Conservation (phyloP, 2,329 filamentous ascomycete genomes). For the Pseudophaeomoniella oleicola region DNA sequence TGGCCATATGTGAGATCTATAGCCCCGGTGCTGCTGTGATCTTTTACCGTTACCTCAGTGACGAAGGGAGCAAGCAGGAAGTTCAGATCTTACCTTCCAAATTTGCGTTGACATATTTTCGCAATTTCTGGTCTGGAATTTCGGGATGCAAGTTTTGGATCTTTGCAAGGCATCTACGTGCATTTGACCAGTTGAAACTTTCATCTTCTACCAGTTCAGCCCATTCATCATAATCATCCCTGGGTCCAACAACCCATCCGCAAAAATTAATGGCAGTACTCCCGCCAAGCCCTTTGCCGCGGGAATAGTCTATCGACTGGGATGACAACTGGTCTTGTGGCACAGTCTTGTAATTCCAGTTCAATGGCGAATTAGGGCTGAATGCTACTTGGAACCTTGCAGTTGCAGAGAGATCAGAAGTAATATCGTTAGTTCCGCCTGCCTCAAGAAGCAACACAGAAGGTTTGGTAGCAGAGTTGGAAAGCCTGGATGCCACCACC, state of each 20-base stretch:
- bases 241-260: slow-evolving; percentile 39
- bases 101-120: slow-evolving; percentile 33
- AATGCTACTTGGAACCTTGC: slow-evolving; percentile 41
- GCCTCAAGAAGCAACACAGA: slow-evolving; percentile 48
- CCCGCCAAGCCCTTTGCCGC: slow-evolving; percentile 38
- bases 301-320: slow-evolving; percentile 33
- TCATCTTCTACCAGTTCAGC: slow-evolving; percentile 41
- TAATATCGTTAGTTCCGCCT: slow-evolving; percentile 36
- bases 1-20: no score
- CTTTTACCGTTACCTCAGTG: no score
- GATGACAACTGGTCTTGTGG: slow-evolving; percentile 30
- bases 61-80: no score
- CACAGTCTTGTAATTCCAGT: slow-evolving; percentile 37
- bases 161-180: no score
- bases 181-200: no score
- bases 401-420: slow-evolving; percentile 31
- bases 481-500: slow-evolving; percentile 38
- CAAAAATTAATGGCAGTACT: slow-evolving; percentile 41
- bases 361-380: slow-evolving; percentile 34
- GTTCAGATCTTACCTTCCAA: no score
- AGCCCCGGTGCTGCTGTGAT: no score
- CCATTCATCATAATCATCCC: slow-evolving; percentile 50
- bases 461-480: slow-evolving; percentile 31
- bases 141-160: slow-evolving; percentile 34
- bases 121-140: slow-evolving; percentile 20